A percentile compares a stretch with the other conserved stretches of the same genome.
Evolutionary conservation across 176 grass and related monocot genomes (phyloP).

Genomic region (Tillandsia leiboldiana): DNA sequence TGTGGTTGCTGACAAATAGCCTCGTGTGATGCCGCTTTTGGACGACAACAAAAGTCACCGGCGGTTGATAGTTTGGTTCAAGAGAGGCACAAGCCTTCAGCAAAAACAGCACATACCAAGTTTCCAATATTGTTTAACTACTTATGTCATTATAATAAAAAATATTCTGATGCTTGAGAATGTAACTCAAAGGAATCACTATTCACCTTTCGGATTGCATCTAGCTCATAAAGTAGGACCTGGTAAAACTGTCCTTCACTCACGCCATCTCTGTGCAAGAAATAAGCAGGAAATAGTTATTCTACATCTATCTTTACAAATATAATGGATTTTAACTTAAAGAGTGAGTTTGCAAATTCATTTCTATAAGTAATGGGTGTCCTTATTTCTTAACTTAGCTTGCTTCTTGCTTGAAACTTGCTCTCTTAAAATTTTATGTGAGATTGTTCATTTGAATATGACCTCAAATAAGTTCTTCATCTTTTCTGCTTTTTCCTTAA

Average conservation of each 20-base stretch:
- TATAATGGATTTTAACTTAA: neutral
- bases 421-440: too few relatives aligned
- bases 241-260: constrained; percentile 65
- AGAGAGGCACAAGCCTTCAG: constrained; percentile 52
- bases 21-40: constrained; percentile 86
- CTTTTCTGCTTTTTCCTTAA: too few relatives aligned
- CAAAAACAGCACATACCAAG: neutral
- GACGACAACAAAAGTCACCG: constrained; percentile 77
- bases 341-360: neutral
- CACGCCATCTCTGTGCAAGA: constrained; percentile 53
- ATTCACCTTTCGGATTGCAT: constrained; percentile 48
- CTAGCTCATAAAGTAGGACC: constrained; percentile 57
- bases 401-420: too few relatives aligned
- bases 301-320: neutral
- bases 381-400: too few relatives aligned
- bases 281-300: neutral
- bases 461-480: too few relatives aligned
- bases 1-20: constrained; percentile 37
- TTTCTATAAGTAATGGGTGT: too few relatives aligned
- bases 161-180: neutral
- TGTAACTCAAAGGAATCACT: neutral
- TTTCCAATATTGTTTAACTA: neutral
- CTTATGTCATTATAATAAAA: neutral
- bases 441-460: too few relatives aligned
- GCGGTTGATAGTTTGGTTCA: constrained; percentile 34